A percentile compares a stretch with the other conserved stretches of the same genome.
These are phyloP conservation scores for Thelephora ganbajun DNA, from an alignment of 768 basidiomycete species.

Conservation along the genomic window DNA sequence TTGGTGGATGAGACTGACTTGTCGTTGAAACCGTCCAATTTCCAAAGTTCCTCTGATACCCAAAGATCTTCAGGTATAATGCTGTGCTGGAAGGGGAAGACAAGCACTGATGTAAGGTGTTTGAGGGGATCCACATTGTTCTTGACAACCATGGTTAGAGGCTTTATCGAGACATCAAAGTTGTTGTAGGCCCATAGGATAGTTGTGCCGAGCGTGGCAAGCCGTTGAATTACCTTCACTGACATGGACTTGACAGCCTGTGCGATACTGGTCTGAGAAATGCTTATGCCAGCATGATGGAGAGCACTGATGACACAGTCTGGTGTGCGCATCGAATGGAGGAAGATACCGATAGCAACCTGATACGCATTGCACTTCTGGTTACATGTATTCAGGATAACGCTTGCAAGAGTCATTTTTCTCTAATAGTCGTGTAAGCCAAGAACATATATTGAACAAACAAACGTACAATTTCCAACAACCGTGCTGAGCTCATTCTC, in stretches of 20 bases:
- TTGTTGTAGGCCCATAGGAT: conserved; percentile 28
- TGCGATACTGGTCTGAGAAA: conserved; percentile 11
- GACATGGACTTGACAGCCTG: conserved; percentile 10
- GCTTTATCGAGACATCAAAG: conserved; percentile 25
- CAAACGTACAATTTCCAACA: neutral
- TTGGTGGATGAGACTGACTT: neutral
- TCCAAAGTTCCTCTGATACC: conserved; percentile 22
- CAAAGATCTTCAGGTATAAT: conserved; percentile 14
- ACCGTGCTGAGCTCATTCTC: neutral
- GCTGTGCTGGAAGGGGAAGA: conserved; percentile 17
- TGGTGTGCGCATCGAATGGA: conserved; percentile 12
- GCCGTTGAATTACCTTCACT: neutral
- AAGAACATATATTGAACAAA: too few species aligned
- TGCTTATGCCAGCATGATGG: conserved; percentile 11
- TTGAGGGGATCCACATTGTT: conserved; percentile 12
- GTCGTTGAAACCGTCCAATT: conserved; percentile 14
- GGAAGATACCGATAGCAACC: conserved; percentile 14
- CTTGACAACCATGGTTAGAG: conserved; percentile 17
- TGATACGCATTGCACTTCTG: conserved; percentile 11
- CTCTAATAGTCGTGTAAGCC: conserved; percentile 1
- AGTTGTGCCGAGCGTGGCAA: conserved; percentile 12
- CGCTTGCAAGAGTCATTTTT: neutral
- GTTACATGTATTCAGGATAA: conserved; percentile 9
- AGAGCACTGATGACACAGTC: conserved; percentile 13
- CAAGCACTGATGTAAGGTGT: conserved; percentile 21